Conservation (phyloP, 2,329 filamentous ascomycete species). For the Anisogramma anomala region DNA sequence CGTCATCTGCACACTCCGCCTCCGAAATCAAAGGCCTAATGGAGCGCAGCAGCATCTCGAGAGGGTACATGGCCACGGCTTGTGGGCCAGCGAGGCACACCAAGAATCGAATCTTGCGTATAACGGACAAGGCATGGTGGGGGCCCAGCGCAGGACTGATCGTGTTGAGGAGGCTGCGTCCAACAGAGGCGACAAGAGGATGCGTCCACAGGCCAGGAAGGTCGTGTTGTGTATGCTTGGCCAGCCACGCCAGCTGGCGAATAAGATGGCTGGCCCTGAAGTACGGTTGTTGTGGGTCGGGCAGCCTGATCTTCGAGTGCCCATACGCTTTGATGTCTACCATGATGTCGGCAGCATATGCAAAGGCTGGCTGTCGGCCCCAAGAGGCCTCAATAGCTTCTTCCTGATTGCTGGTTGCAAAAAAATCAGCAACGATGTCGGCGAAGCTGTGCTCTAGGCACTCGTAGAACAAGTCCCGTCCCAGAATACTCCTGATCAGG, state of each 20-base stretch:
- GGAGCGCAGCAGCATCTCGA: conserved; percentile 82
- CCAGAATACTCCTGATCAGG: conserved; percentile 57
- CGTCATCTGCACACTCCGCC: conserved; percentile 80
- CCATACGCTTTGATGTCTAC: conserved; percentile 57
- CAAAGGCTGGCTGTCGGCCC: conserved; percentile 44
- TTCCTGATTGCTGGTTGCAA: conserved; percentile 68
- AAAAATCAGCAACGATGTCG: conserved; percentile 63
- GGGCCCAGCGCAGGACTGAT: conserved; percentile 77
- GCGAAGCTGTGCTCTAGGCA: conserved; percentile 60
- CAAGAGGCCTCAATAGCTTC: conserved; percentile 60
- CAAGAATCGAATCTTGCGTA: conserved; percentile 75
- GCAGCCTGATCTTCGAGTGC: conserved; percentile 52
- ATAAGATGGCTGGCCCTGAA: conserved; percentile 71
- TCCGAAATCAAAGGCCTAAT: conserved; percentile 70
- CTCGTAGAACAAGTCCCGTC: conserved; percentile 50
- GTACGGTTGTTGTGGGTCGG: conserved; percentile 72
- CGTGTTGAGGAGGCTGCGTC: conserved; percentile 66
- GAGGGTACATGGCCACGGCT: conserved; percentile 65
- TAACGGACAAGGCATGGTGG: conserved; percentile 72
- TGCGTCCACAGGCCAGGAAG: conserved; percentile 58
- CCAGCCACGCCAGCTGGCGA: conserved; percentile 67
- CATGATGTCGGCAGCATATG: conserved; percentile 52
- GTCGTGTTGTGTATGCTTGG: conserved; percentile 56
- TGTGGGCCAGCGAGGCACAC: conserved; percentile 64
- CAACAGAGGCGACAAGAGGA: conserved; percentile 59